Evolutionary conservation across 2,329 filamentous ascomycete genomes (phyloP), one percentile per base, ranked within the genome.

Genomic region (Penicillium sp.): DNA sequence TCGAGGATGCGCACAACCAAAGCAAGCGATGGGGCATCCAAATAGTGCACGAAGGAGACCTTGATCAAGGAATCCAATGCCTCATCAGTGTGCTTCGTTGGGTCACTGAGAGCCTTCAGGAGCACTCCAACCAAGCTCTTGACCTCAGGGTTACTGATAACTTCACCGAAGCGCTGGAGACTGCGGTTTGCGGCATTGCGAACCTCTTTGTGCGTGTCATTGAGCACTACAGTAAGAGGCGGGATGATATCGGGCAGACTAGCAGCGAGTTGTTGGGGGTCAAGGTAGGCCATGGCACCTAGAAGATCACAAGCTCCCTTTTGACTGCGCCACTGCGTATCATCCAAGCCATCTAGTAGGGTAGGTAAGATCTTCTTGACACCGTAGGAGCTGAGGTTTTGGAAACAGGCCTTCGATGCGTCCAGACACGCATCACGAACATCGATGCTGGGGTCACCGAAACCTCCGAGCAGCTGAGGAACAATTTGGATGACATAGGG

Each of bases 161-260:
- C 94, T 65, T 98, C 94, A 51, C 94, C 93, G 63, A 98, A 98
- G 41, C 93, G 85, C 71, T 98, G 94, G 70, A 98, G 76, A 70
- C 89, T 95, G 68, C 91, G 84, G 68, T 98, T 98, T 6, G 93
- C 93, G 15, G 88, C 90, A 30, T 81, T 75, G 45, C 93, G 81
- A 20, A 98, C 93, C 69, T 98, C 93, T 67, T 98, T 98, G 71
- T 98, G 93, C 58, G 87, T 96, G 71, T 98, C 93, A 54, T 95
- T 98, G 43, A 98, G 73, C 3, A 97, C 93, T 31, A 85, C 83
- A 1, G 94, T 97, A 41, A 98, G 76, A 11, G 94, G 91, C 17
- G 94, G 93, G 53, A 98, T 98, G 54, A 98, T 98, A 41, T 94
- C 90, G 2, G 93, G 93, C 57, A 98, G 72, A 63, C 90, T 97